Percentiles rank a stretch among this genome's conserved stretches.
phyloP scores from a whole-genome alignment of 805 yeast species.

The Suhomyces vadensis region DNA sequence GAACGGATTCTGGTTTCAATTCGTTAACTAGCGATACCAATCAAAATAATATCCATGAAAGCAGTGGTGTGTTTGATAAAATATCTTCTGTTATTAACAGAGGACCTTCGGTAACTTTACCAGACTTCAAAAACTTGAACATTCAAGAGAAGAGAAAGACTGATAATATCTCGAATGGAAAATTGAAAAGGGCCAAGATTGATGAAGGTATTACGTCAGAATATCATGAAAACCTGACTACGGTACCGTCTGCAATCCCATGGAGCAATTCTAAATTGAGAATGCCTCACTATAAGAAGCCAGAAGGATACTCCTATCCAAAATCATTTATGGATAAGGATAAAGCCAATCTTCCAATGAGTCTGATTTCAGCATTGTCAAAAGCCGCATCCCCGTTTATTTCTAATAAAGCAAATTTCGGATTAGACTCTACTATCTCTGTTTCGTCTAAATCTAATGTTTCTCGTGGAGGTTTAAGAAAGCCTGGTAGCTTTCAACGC shows the following conservation, averaged over 20 bases:
- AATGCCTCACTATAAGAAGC: constrained; percentile 29
- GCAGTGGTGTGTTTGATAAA: neutral
- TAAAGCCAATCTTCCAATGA: neutral
- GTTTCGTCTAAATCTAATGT: constrained; percentile 4
- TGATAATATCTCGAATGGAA: neutral
- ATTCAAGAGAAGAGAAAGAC: constrained; percentile 5
- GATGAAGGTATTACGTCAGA: neutral
- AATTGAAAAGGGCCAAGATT: constrained; percentile 9
- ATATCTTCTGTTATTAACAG: neutral
- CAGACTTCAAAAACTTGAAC: constrained; percentile 8
- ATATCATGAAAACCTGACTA: constrained; percentile 1
- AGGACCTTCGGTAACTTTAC: neutral
- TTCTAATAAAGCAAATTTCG: constrained; percentile 26
- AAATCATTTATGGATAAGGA: neutral
- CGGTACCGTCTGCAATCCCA: constrained; percentile 13
- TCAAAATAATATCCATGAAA: no score
- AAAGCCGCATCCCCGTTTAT: constrained; percentile 28
- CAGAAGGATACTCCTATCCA: constrained; percentile 9
- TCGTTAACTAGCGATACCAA: neutral
- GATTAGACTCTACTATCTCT: constrained; percentile 1
- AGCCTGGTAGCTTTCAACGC: constrained; percentile 38
- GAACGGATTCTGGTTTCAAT: neutral
- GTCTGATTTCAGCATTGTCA: constrained; percentile 10
- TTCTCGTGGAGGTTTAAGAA: constrained; percentile 22
- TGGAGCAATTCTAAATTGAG: constrained; percentile 14